These are phyloP conservation scores for Globisporangium nunn DNA, from an alignment of 352 stramenopile species.

Conservation along the genomic window DNA sequence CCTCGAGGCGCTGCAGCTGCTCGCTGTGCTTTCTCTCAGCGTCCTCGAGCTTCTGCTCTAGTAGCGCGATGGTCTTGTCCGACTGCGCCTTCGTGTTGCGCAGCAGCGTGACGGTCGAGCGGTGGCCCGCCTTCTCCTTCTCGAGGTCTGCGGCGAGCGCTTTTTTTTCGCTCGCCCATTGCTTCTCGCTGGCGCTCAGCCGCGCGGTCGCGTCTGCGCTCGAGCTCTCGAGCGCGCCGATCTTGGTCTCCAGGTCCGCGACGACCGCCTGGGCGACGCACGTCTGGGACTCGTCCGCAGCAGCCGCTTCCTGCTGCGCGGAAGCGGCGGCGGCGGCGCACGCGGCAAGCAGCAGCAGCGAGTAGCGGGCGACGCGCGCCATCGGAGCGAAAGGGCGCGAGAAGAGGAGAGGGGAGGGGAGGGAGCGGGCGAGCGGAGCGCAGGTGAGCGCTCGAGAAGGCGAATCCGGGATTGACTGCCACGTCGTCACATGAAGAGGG, in stretches of 20 bases:
- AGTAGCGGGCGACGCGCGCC: conserved; percentile 32
- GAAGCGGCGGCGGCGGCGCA: conserved; percentile 24
- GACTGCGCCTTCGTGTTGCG: conserved; percentile 16
- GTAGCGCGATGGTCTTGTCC: conserved; percentile 17
- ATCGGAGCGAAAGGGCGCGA: conserved; percentile 2
- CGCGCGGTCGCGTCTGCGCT: conserved; percentile 32
- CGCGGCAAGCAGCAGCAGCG: conserved; percentile 27
- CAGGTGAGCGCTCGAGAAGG: background rate
- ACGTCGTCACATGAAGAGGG: no score
- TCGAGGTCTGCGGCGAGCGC: conserved; percentile 25
- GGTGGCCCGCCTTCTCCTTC: conserved; percentile 24
- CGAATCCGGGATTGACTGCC: background rate
- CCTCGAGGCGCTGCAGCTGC: conserved; percentile 17
- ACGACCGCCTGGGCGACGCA: conserved; percentile 34
- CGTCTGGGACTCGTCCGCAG: conserved; percentile 5
- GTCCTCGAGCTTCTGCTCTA: conserved; percentile 23
- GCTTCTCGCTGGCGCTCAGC: conserved; percentile 24
- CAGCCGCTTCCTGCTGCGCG: conserved; percentile 8
- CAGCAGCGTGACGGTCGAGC: conserved; percentile 11
- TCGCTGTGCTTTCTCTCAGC: conserved; percentile 6
- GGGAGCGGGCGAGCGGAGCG: background rate
- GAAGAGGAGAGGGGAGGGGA: background rate
- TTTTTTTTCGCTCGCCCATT: conserved; percentile 30
- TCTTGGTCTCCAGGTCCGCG: conserved; percentile 33
- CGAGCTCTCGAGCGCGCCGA: conserved; percentile 29